Evolutionary conservation across 352 stramenopile genomes (phyloP).

Genomic region (Aphanomyces euteiches): DNA sequence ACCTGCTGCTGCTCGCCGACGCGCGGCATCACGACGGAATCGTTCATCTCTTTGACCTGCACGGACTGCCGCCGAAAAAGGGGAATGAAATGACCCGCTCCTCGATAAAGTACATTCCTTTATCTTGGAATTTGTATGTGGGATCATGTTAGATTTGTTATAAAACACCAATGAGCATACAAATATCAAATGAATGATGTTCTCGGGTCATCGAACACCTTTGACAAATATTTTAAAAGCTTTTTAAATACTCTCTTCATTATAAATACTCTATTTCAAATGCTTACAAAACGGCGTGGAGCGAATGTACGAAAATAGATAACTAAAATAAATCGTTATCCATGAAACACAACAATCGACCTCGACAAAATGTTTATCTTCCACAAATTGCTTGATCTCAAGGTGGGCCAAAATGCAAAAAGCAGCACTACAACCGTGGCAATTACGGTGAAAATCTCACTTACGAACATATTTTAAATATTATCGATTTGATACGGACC

Average conservation of each 20-base stretch:
- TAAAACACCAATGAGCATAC: background rate
- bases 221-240: background rate
- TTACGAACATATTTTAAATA: too few species aligned
- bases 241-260: background rate
- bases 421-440: too few species aligned
- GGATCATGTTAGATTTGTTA: background rate
- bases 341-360: too few species aligned
- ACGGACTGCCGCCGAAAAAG: constrained; percentile 11
- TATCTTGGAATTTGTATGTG: background rate
- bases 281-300: background rate
- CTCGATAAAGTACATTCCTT: background rate
- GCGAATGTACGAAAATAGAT: too few species aligned
- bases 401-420: too few species aligned
- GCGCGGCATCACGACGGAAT: constrained; percentile 4
- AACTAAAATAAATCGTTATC: too few species aligned
- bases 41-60: constrained; percentile 15
- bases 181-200: background rate
- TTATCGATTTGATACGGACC: too few species aligned
- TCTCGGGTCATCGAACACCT: background rate
- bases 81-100: background rate
- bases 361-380: too few species aligned
- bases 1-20: constrained; percentile 23
- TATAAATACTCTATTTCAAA: background rate
- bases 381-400: too few species aligned
- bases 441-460: too few species aligned